phyloP scores from a whole-genome alignment of 1,284 basidiomycete species.

The Sanghuangporus baumii region DNA sequence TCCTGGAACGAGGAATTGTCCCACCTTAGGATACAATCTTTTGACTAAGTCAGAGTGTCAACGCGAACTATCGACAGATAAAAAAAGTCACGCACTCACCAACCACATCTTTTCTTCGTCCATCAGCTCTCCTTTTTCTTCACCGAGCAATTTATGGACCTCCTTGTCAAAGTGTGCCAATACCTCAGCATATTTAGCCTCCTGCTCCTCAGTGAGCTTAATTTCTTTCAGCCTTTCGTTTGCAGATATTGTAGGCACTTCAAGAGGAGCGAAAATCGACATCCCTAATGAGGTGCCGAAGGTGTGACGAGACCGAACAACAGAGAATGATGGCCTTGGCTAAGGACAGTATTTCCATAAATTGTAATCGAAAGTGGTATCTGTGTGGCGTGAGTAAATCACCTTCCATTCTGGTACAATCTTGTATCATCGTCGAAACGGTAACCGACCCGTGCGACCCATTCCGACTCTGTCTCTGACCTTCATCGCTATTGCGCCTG shows the following conservation, averaged over 20 bases:
- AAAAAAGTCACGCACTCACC: slow-evolving; percentile 30
- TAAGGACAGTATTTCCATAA: background rate
- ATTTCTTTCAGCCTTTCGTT: slow-evolving; percentile 3
- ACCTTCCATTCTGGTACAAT: background rate
- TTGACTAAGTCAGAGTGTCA: slow-evolving; percentile 33
- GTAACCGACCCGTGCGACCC: background rate
- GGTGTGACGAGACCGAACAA: background rate
- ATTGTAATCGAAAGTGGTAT: background rate
- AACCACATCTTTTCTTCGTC: slow-evolving; percentile 76
- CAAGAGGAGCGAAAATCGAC: slow-evolving; percentile 9
- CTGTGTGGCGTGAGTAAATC: slow-evolving; percentile 4
- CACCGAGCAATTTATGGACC: slow-evolving; percentile 41
- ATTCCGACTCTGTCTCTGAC: background rate
- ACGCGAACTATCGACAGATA: too few species aligned
- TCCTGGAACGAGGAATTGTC: background rate
- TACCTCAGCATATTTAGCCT: slow-evolving; percentile 48
- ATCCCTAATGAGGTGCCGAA: slow-evolving; percentile 1
- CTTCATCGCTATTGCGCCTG: background rate
- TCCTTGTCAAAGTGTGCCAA: slow-evolving; percentile 50
- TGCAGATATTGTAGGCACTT: slow-evolving; percentile 5
- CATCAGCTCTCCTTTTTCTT: slow-evolving; percentile 41
- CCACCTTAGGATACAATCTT: slow-evolving; percentile 64
- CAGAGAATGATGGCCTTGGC: background rate
- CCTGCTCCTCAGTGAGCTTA: slow-evolving; percentile 40
- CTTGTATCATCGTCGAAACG: background rate